These are phyloP conservation scores for Neurospora sp. DNA, from an alignment of 495 filamentous ascomycete species.

Conservation along the genomic window DNA sequence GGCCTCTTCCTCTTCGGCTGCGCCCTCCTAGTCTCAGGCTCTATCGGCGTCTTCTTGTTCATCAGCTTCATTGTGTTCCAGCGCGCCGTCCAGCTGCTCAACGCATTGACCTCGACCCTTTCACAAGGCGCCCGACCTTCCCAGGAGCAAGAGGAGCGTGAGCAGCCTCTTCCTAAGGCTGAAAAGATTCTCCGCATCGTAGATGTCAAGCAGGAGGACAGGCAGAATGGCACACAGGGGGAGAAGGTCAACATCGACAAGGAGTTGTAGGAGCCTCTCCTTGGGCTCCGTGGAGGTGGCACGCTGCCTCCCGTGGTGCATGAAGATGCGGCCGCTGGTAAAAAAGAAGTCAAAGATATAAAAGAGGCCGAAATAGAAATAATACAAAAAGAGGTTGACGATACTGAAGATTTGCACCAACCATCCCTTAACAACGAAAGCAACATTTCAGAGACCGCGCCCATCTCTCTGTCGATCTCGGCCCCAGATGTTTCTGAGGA, in stretches of 20 bases:
- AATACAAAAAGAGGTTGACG: neutral
- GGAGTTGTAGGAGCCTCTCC: neutral
- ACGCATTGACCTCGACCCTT: neutral
- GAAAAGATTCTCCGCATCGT: neutral
- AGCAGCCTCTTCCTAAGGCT: neutral
- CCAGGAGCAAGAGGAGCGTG: neutral
- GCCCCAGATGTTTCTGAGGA: neutral
- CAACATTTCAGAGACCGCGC: neutral
- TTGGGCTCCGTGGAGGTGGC: neutral
- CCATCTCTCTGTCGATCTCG: too few relatives aligned
- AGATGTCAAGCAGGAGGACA: neutral
- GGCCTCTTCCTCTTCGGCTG: slow-evolving; percentile 55
- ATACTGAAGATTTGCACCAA: neutral
- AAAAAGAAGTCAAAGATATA: neutral
- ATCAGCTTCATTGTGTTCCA: neutral
- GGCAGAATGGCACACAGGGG: neutral
- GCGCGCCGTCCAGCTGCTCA: neutral
- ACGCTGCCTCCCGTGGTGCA: neutral
- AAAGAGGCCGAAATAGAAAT: neutral
- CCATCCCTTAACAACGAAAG: neutral
- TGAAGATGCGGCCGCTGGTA: neutral
- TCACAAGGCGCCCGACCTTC: neutral
- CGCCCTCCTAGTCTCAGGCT: slow-evolving; percentile 48
- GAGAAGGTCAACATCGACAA: neutral
- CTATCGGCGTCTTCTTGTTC: slow-evolving; percentile 44